phyloP scores from a whole-genome alignment of 1,284 basidiomycete species.

The Trichosporon inkin region DNA sequence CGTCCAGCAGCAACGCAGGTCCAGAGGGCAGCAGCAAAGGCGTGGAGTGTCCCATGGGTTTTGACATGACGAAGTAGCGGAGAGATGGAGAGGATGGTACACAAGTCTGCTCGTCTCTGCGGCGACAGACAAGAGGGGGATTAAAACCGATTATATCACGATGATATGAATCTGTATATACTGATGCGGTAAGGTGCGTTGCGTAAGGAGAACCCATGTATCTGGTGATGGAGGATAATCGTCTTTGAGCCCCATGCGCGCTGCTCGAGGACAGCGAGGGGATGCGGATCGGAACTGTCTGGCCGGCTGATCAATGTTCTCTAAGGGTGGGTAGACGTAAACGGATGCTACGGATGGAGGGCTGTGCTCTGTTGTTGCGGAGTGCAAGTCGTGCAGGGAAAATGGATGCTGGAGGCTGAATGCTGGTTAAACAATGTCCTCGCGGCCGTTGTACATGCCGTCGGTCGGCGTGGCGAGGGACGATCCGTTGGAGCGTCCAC shows the following conservation, averaged over 20 bases:
- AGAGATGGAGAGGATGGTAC: no score
- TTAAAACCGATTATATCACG: no score
- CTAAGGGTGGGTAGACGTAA: background rate
- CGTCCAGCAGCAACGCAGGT: no score
- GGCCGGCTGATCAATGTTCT: background rate
- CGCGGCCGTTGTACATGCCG: slow-evolving; percentile 10
- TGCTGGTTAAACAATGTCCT: slow-evolving; percentile 15
- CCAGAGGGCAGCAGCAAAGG: no score
- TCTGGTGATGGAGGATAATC: background rate
- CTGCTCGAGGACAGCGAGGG: background rate
- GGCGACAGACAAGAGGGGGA: no score
- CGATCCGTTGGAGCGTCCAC: slow-evolving; percentile 12
- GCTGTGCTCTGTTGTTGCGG: background rate
- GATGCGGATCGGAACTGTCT: background rate
- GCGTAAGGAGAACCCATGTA: background rate
- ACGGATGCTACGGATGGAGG: background rate
- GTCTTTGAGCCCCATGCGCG: background rate
- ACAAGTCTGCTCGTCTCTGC: no score
- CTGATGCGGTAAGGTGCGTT: background rate
- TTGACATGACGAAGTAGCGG: no score
- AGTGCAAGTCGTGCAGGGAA: no score
- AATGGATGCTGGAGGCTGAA: background rate
- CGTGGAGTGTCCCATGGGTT: no score
- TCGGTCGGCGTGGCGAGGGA: slow-evolving; percentile 1
- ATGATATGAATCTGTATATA: no score